phyloP scores from a whole-genome alignment of 768 basidiomycete species.

The Clathrus columnatus region DNA sequence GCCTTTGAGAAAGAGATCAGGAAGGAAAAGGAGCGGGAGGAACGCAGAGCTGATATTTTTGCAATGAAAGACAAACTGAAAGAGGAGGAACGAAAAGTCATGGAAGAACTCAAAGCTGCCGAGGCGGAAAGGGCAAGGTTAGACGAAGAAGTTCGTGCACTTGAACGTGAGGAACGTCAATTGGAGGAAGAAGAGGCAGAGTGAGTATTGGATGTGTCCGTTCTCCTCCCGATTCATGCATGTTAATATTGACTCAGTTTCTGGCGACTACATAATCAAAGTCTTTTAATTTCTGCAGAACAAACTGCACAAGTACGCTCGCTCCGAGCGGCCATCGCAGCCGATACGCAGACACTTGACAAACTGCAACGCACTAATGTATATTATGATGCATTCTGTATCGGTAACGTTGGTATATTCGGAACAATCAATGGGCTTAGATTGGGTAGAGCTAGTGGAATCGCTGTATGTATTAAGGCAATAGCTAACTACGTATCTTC shows the following conservation, averaged over 20 bases:
- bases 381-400: conserved; percentile 93
- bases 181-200: conserved; percentile 80
- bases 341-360: conserved; percentile 68
- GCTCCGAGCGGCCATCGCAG: conserved; percentile 67
- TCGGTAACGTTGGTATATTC: conserved; percentile 89
- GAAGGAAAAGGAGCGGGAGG: conserved; percentile 70
- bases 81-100: conserved; percentile 55
- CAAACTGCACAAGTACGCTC: conserved; percentile 64
- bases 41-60: conserved; percentile 51
- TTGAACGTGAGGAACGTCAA: conserved; percentile 70
- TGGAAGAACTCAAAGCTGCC: conserved; percentile 66
- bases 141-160: conserved; percentile 55
- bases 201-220: conserved; percentile 35
- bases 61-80: conserved; percentile 61
- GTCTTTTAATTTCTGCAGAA: conserved; percentile 53
- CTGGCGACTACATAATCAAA: conserved; percentile 72
- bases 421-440: conserved; percentile 97
- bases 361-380: conserved; percentile 89
- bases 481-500: neutral
- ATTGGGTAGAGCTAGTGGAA: conserved; percentile 76
- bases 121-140: conserved; percentile 73
- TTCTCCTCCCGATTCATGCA: neutral
- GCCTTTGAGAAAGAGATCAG: conserved; percentile 85
- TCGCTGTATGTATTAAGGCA: conserved; percentile 46
- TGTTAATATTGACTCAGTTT: conserved; percentile 41